phyloP scores from a whole-genome alignment of 805 yeast genomes.

The Candida succiphila region DNA sequence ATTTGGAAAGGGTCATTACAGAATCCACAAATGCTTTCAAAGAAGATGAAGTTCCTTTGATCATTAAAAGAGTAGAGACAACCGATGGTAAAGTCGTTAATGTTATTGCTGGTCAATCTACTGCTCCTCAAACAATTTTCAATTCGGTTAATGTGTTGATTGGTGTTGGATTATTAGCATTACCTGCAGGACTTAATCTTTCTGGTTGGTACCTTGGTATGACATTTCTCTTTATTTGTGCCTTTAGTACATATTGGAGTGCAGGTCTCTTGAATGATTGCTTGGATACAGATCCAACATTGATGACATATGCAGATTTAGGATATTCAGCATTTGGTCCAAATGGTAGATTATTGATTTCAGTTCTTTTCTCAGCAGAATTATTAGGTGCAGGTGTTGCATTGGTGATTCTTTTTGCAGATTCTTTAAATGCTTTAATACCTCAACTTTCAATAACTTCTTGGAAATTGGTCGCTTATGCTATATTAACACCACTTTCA shows the following conservation, averaged over 20 bases:
- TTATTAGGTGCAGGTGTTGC: slow-evolving; percentile 77
- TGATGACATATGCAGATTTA: slow-evolving; percentile 82
- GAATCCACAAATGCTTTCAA: slow-evolving; percentile 1
- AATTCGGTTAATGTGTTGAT: slow-evolving; percentile 57
- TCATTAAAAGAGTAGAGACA: slow-evolving; percentile 56
- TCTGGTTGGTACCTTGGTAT: slow-evolving; percentile 64
- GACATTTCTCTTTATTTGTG: slow-evolving; percentile 48
- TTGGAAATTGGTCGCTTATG: slow-evolving; percentile 60
- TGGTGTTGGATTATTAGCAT: slow-evolving; percentile 59
- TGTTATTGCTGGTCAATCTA: slow-evolving; percentile 71
- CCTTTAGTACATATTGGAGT: slow-evolving; percentile 62
- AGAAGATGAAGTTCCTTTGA: slow-evolving; percentile 32
- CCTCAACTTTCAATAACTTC: slow-evolving; percentile 40
- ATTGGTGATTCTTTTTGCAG: slow-evolving; percentile 73
- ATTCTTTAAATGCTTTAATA: slow-evolving; percentile 64
- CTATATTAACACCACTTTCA: slow-evolving; percentile 72
- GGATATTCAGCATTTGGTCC: slow-evolving; percentile 83
- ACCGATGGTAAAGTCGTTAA: slow-evolving; percentile 62
- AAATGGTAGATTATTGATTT: slow-evolving; percentile 62
- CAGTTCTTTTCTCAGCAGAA: slow-evolving; percentile 67
- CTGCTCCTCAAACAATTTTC: slow-evolving; percentile 61
- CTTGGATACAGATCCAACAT: slow-evolving; percentile 69
- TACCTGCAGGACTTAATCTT: slow-evolving; percentile 54
- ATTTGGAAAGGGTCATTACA: slow-evolving; percentile 1
- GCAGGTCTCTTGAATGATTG: slow-evolving; percentile 67